Conservation (phyloP, 2,329 filamentous ascomycete species). For the Pyrenochaeta sp. region DNA sequence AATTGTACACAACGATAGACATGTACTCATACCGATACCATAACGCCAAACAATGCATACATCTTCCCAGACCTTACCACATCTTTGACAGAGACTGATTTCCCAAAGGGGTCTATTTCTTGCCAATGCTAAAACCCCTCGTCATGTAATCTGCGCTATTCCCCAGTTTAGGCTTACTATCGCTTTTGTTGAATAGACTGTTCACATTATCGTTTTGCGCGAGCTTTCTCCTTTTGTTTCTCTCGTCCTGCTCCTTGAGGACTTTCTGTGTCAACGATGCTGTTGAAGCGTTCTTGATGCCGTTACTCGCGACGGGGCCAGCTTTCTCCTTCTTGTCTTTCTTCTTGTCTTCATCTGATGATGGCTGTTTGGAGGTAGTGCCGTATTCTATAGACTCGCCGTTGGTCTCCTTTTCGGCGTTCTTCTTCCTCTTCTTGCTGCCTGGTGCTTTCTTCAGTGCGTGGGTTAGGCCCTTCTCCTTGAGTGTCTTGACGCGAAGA, state of each 20-base stretch:
- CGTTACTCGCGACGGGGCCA: constrained; percentile 45
- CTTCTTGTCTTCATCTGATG: constrained; percentile 34
- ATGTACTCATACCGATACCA: too few relatives aligned
- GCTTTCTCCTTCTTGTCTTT: constrained; percentile 19
- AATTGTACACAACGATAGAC: too few relatives aligned
- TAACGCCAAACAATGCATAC: too few relatives aligned
- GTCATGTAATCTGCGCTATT: constrained; percentile 62
- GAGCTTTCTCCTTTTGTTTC: constrained; percentile 79
- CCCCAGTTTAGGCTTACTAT: constrained; percentile 42
- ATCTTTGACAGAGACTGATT: too few relatives aligned
- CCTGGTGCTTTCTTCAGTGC: constrained; percentile 81
- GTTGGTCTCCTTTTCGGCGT: constrained; percentile 60
- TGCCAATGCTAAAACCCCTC: constrained; percentile 55
- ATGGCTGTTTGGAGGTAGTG: constrained; percentile 18
- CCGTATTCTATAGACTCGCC: constrained; percentile 11
- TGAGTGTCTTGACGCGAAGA: constrained; percentile 73
- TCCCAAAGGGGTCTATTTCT: constrained; percentile 18
- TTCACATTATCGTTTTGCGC: constrained; percentile 62
- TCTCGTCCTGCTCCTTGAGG: constrained; percentile 83
- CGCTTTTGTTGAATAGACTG: constrained; percentile 55
- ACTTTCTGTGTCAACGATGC: constrained; percentile 87
- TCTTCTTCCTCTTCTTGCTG: constrained; percentile 79
- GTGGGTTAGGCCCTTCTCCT: constrained; percentile 78
- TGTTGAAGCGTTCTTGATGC: constrained; percentile 89
- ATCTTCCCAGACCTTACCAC: too few relatives aligned